Conservation (phyloP, 345 rosid species). For the Corchorus capsularis region DNA sequence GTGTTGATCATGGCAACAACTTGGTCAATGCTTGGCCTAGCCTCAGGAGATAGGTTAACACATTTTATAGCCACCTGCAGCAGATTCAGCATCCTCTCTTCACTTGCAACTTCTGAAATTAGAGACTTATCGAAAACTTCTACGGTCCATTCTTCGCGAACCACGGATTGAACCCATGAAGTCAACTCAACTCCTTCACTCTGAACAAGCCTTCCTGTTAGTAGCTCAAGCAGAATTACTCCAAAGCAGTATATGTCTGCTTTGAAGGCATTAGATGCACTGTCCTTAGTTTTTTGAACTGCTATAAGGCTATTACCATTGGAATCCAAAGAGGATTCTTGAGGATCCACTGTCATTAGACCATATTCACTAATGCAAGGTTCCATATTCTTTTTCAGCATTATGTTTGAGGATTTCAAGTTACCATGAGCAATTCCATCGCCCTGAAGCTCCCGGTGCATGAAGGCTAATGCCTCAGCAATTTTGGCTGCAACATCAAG, state of each 20-base stretch:
- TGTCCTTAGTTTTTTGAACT: background rate
- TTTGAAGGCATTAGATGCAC: conserved; percentile 26
- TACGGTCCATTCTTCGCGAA: conserved; percentile 63
- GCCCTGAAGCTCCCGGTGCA: conserved; percentile 45
- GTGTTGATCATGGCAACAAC: conserved; percentile 47
- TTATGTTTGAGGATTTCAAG: conserved; percentile 62
- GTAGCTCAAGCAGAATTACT: conserved; percentile 56
- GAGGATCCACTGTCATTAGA: conserved; percentile 32
- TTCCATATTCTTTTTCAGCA: conserved; percentile 50
- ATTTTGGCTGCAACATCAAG: conserved; percentile 44
- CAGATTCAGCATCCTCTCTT: conserved; percentile 59
- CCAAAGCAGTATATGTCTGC: conserved; percentile 52
- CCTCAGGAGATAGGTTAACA: conserved; percentile 33
- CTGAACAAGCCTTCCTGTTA: conserved; percentile 51
- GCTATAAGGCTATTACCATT: conserved; percentile 1
- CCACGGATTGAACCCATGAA: conserved; percentile 57
- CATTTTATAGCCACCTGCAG: conserved; percentile 65
- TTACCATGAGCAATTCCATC: conserved; percentile 55
- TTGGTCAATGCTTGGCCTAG: conserved; percentile 48
- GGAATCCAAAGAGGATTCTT: conserved; percentile 14
- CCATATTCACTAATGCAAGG: conserved; percentile 71
- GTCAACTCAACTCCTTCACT: conserved; percentile 49
- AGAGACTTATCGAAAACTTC: conserved; percentile 62
- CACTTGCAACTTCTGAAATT: conserved; percentile 48
- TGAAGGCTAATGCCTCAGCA: conserved; percentile 44